phyloP scores from a whole-genome alignment of 495 filamentous ascomycete species.

The Aspergillus heteromorphus region DNA sequence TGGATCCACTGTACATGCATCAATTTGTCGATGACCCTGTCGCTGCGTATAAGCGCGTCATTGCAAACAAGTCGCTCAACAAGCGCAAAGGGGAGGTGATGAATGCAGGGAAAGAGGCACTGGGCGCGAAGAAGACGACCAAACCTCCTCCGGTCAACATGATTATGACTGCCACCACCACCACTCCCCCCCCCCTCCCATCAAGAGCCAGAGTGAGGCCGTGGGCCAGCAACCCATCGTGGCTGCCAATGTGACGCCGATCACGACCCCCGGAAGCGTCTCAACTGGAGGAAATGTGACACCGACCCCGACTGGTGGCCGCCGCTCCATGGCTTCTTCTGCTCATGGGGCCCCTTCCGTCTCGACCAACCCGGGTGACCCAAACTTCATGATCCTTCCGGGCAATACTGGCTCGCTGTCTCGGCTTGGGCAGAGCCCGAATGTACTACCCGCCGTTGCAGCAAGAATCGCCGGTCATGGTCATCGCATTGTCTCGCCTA shows the following conservation, averaged over 20 bases:
- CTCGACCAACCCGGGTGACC: too few species aligned
- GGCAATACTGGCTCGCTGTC: background rate
- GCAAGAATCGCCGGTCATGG: background rate
- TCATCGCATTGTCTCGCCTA: background rate
- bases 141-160: too few species aligned
- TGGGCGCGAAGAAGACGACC: background rate
- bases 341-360: too few species aligned
- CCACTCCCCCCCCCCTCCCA: slow-evolving; percentile 2
- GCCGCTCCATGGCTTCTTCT: too few species aligned
- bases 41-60: slow-evolving; percentile 17
- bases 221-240: background rate
- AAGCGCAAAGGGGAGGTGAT: slow-evolving; percentile 18
- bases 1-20: slow-evolving; percentile 25
- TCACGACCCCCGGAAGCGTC: background rate
- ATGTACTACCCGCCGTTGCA: background rate
- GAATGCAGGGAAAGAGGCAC: slow-evolving; percentile 13
- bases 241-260: background rate
- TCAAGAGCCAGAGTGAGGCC: slow-evolving; percentile 1
- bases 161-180: too few species aligned
- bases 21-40: slow-evolving; percentile 31
- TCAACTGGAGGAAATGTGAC: background rate
- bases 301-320: background rate
- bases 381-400: too few species aligned
- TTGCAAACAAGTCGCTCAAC: slow-evolving; percentile 22
- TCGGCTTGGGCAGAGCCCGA: background rate